These are phyloP conservation scores for Colletotrichum sp. DNA, from an alignment of 2,329 filamentous ascomycete genomes.

Conservation along the genomic window DNA sequence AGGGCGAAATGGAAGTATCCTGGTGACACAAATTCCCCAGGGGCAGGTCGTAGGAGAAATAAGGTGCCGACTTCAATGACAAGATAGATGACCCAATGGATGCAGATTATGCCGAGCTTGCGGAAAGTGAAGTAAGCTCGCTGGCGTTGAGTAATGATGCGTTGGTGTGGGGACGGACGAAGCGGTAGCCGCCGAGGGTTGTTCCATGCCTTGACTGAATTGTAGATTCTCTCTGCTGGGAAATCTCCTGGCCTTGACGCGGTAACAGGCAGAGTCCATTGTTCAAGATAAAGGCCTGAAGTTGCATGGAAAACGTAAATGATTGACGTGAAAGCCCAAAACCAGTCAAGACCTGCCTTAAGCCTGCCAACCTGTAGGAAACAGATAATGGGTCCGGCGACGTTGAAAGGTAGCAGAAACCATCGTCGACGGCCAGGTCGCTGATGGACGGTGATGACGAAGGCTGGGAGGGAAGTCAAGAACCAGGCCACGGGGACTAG, in stretches of 20 bases:
- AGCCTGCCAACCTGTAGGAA: background rate
- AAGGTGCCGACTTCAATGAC: background rate
- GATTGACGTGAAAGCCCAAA: background rate
- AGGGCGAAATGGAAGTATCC: background rate
- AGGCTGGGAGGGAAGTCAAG: background rate
- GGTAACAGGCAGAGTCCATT: background rate
- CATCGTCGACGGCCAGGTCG: background rate
- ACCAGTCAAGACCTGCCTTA: background rate
- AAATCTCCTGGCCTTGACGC: background rate
- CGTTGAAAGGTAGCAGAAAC: background rate
- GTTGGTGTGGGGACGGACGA: background rate
- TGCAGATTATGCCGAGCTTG: background rate
- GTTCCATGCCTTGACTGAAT: background rate
- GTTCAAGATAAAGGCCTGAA: background rate
- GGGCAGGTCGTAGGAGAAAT: background rate
- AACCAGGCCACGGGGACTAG: background rate
- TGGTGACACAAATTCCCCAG: background rate
- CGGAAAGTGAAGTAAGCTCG: background rate
- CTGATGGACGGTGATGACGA: background rate
- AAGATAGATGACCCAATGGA: background rate
- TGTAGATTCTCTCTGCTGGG: background rate
- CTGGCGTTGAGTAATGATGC: background rate
- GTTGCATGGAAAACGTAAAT: background rate
- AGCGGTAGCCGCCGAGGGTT: background rate
- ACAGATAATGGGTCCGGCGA: background rate